Base-by-base conservation (phyloP, 306 rosid species). In the Alnus rubra region DNA sequence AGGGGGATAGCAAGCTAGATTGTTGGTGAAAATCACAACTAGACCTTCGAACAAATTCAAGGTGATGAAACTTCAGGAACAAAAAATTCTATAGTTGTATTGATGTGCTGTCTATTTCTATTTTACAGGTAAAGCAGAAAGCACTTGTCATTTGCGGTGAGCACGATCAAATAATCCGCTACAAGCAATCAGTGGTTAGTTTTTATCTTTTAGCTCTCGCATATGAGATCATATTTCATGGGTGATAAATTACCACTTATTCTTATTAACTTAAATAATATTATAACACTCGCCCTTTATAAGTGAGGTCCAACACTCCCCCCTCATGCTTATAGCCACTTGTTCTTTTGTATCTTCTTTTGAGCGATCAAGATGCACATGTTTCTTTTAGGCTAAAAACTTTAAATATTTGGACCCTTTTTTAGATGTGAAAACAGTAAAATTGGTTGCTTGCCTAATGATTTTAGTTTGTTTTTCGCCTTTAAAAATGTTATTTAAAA, bases 151-250 rank as follows among this genome's bases (percentile, higher is more conserved):
- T 88, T 70, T 83, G 84, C 10, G 73, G 92, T 48, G 90, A 88
- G 83, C 65, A 74, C 0, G 92, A 88, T 78, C 81, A 49, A 15
- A 86, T 88, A 50, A 65, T 88, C 77, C 35, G 78, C 86, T 84
- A 84, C 78, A 82, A 88, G 76, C 81, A 86, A 84, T 74, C 68
- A 73, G 69, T 88, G 88, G 92, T 88, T 16, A 84, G 92, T 88
- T 63, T 44, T 67, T 33, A 49, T 11, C 54, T 64, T 69, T 53
- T 58, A 12, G 74, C 62, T 44, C 28, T 39, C 10, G 42, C 51
- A 42, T 68, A 42, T 39, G 50, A 68, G 30, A 45, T 68, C 72
- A 59, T 59, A 19, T 9, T 59, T 59, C 15, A 59, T 49, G 13
- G 10, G 52, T 49, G 52, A 9, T 49, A 9, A 9, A 10, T 9